These are phyloP conservation scores for Pilaira anomala DNA, from an alignment of 192 early-diverging fungal species.

Conservation along the genomic window DNA sequence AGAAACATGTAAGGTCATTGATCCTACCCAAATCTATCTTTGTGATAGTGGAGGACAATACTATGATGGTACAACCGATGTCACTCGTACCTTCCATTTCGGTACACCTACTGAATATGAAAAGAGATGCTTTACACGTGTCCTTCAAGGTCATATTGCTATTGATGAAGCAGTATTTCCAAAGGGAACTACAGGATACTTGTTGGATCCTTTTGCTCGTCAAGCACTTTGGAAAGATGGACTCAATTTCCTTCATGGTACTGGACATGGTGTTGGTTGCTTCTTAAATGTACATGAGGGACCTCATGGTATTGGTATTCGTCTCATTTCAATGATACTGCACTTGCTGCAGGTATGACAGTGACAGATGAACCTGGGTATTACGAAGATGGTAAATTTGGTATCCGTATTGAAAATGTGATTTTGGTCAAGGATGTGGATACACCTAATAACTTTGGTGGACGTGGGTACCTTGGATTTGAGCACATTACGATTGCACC, in stretches of 20 bases:
- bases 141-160: conserved; percentile 96
- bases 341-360: conserved; percentile 87
- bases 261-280: conserved; percentile 95
- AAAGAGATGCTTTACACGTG: conserved; percentile 93
- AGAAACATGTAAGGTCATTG: conserved; percentile 73
- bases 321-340: conserved; percentile 69
- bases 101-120: conserved; percentile 78
- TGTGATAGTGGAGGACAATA: conserved; percentile 98
- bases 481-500: conserved; percentile 91
- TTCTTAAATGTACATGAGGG: conserved; percentile 96
- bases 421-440: conserved; percentile 72
- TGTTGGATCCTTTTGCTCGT: conserved; percentile 88
- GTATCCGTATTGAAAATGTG: conserved; percentile 97
- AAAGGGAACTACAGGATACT: conserved; percentile 70
- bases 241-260: conserved; percentile 95
- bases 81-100: conserved; percentile 94
- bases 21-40: conserved; percentile 78
- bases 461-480: conserved; percentile 79
- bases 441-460: conserved; percentile 83
- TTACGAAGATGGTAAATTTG: conserved; percentile 95
- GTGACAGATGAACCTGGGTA: conserved; percentile 98
- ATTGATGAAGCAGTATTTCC: conserved; percentile 90
- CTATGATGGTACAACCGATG: conserved; percentile 94
- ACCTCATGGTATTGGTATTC: conserved; percentile 89
- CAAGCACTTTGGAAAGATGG: conserved; percentile 87